Base-by-base conservation (phyloP, 1,284 basidiomycete genomes). In the Leccinum fuscescens region DNA sequence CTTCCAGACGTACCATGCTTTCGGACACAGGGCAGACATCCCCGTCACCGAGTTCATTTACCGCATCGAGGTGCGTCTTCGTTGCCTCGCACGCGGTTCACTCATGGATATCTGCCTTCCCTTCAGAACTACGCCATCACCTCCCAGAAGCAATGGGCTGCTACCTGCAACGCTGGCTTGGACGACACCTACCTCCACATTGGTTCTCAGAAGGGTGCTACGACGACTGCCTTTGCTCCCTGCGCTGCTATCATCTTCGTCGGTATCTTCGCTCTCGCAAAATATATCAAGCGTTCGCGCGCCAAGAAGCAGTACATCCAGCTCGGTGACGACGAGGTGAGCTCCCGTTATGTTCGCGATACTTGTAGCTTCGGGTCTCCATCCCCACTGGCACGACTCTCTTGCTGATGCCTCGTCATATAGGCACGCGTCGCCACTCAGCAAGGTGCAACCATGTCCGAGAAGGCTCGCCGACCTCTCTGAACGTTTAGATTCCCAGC, bases 1-100 rank as follows among this genome's bases (percentile, higher is more conserved):
- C 66, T 86, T 85, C 78, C 71, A 82, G 67, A 82, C 84, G 62
- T 75, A 89, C 70, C 83, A 87, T 69, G 86, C 85, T 68, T 90
- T 89, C 71, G 85, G 83, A 60, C 85, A 88, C 78, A 79, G 81
- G 63, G 77, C 83, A 60, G 88, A 86, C 67, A 87, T 92, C 66
- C 83, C 89, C 44, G 80, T 93, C 64, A 86, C 85, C 6, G 86
- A 90, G 66, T 93, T 94, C 79, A 86, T 89, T 70, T 86, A 88
- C 77, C 85, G 86, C 60, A 80, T 89, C 61, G 83, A 90, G 80
- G 88, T 88, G 67, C 15, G 76, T 68, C 65, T 78, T 44, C 81
- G 84, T 85, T 17, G 37, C 58, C 15, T 20, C 11, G 17, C 54
- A 44, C 29, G 17, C 52, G 29, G 39, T 42, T 60, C 55, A 53